Evolutionary conservation across 108 stramenopile genomes (phyloP), one percentile per base, ranked within the genome.

Genomic region (Skeletonema menzelii): DNA sequence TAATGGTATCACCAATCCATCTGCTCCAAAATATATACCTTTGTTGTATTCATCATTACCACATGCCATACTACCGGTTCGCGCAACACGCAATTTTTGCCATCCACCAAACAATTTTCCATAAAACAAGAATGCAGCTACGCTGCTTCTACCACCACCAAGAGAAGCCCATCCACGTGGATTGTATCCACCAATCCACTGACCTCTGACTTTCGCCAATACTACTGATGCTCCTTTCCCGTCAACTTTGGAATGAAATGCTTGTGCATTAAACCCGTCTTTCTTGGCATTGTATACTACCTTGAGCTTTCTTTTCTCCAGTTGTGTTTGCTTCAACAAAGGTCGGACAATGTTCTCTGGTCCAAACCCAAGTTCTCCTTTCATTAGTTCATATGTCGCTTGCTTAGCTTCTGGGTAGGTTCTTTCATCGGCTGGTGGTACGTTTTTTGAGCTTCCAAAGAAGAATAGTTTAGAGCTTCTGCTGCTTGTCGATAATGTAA

Each of bases 1-100:
- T 34, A 88, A 79, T 2, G 82, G 73, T 66, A 91, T 91, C 0
- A 91, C 86, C 53, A 88, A 69, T 1, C 72, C 72, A 70, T 91
- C 90, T 15, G 87, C 67, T 38, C 90, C 90, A 46, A 91, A 84
- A 56, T 75, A 80, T 32, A 91, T 88, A 15, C 90, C 90, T 64
- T 73, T 72, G 32, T 80, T 65, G 20, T 72, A 77, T 57, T 85
- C 84, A 72, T 91, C 90, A 5, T 75, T 82, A 12, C 80, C 87
- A 68, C 90, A 91, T 0, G 90, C 87, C 77, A 88, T 74, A 46
- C 90, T 86, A 20, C 90, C 90, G n/a, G 86, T 85, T 6, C 90
- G 87, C n/a, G 71, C 75, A 10, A 84, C 84, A 27, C 76, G 76
- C 10, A 86, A 44, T 56, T 90, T 90, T 74, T 86, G 88, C 68